Conservation (phyloP, 805 yeast genomes). For the Candida palmyrensis region DNA sequence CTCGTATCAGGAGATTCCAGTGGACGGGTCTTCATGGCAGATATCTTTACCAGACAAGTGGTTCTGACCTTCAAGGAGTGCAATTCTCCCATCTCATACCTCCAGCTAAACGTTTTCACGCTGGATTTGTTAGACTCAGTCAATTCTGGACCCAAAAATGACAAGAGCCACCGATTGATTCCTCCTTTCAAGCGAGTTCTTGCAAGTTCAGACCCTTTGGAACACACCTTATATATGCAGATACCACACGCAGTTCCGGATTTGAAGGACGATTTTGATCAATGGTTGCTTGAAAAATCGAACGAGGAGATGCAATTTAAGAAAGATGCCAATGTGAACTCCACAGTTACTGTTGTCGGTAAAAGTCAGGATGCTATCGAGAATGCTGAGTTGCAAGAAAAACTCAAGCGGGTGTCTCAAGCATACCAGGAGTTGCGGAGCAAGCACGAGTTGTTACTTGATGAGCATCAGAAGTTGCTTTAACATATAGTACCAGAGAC, state of each 20-base stretch:
- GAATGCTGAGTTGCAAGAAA: constrained; percentile 31
- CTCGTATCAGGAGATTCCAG: constrained; percentile 66
- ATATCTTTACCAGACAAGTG: constrained; percentile 65
- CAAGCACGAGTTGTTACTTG: constrained; percentile 54
- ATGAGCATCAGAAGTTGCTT: constrained; percentile 40
- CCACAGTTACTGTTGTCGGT: constrained; percentile 27
- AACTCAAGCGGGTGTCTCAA: constrained; percentile 45
- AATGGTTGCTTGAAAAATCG: constrained; percentile 45
- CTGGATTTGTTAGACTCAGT: constrained; percentile 7
- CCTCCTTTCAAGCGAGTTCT: constrained; percentile 64
- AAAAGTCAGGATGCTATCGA: constrained; percentile 3
- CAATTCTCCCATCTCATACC: constrained; percentile 28
- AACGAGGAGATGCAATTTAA: constrained; percentile 50
- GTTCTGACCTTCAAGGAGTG: constrained; percentile 48
- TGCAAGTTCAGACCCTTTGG: constrained; percentile 31
- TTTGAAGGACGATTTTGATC: constrained; percentile 31
- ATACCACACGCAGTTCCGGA: constrained; percentile 17
- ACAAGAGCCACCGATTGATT: constrained; percentile 41
- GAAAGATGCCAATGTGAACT: constrained; percentile 33
- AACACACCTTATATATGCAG: constrained; percentile 40
- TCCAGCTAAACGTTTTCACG: constrained; percentile 20
- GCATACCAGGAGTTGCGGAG: constrained; percentile 57
- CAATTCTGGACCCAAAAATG: constrained; percentile 10
- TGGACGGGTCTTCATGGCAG: constrained; percentile 69
- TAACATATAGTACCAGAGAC: too few relatives aligned